A percentile compares a stretch with the other conserved stretches of the same genome.
Conservation (phyloP, 2,329 filamentous ascomycete species). For the Coniochaeta ligniaria region DNA sequence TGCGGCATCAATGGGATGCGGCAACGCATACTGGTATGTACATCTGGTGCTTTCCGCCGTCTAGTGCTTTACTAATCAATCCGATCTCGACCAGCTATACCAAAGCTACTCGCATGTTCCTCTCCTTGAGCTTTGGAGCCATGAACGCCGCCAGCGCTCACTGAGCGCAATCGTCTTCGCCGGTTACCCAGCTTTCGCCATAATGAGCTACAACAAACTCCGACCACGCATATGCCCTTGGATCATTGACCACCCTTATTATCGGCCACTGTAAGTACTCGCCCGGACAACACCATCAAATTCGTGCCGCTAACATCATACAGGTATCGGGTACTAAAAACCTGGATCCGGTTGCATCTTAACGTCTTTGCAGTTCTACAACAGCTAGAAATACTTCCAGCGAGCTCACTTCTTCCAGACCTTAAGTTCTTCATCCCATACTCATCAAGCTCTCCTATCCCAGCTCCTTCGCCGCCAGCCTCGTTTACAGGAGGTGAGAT, state of each 20-base stretch:
- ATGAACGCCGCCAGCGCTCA: constrained; percentile 25
- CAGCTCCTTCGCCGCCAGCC: constrained; percentile 32
- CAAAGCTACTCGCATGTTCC: constrained; percentile 39
- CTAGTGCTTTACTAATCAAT: not conserved
- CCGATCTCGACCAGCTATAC: constrained; percentile 35
- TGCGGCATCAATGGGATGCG: constrained; percentile 47
- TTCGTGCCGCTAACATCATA: not conserved
- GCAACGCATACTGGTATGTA: constrained; percentile 44
- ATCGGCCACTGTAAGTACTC: not conserved
- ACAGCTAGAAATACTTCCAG: constrained; percentile 38
- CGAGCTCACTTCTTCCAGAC: constrained; percentile 32
- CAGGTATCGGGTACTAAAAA: constrained; percentile 10
- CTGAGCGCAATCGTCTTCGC: constrained; percentile 23
- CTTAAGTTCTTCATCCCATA: constrained; percentile 49
- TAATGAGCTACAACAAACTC: not conserved
- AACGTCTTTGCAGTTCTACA: constrained; percentile 47
- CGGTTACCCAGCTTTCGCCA: constrained; percentile 29
- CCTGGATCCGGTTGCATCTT: constrained; percentile 39
- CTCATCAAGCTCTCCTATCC: constrained; percentile 40
- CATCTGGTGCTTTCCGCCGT: not conserved
- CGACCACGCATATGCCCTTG: not conserved
- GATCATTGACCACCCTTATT: not conserved
- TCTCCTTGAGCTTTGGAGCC: constrained; percentile 34
- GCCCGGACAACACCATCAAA: not conserved
- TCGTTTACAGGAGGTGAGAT: constrained; percentile 31